Evolutionary conservation across 257 asterid genomes (phyloP), one percentile per base, ranked within the genome.

Genomic region (Knoxia roxburghii): DNA sequence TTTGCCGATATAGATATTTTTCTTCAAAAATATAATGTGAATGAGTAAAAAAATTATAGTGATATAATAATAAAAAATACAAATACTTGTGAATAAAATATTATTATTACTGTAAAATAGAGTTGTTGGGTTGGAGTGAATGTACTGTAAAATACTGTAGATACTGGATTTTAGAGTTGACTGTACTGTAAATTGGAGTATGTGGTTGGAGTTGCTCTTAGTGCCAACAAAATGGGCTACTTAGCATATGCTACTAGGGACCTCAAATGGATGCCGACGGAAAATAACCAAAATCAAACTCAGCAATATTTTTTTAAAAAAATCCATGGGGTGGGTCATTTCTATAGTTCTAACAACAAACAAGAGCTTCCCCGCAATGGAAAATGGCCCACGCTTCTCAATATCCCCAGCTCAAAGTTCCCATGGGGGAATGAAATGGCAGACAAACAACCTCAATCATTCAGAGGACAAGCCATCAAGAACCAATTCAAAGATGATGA

Each of bases 371-470:
- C n/a, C n/a, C n/a, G n/a, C n/a, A 52, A 53, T 32, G 41, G 52
- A 48, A 62, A 73, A 51, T 51, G 72, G 61, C 79, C 80, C 79
- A 58, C 55, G 52, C 37, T 37, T 13, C 69, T 27, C 59, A 17
- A 32, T 35, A 43, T 40, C 75, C 64, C 57, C 56, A 35, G 60
- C 41, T 20, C 60, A 35, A 52, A 21, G 61, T 33, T 67, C 70
- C 49, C 21, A 21, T 41, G 9, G 20, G 64, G 61, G 62, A 54
- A 53, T 68, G 67, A 76, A 67, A 76, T 86, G 88, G 84, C 79
- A 80, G 91, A 83, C 89, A 84, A 32, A 72, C 61, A 23, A 66
- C 79, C 70, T 82, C 75, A 85, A 83, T 88, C 72, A 80, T 85
- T 81, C 72, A 69, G 60, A 72, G n/a, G n/a, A n/a, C 72, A 50